Percentiles rank a stretch among this genome's conserved stretches.
Conservation (phyloP, 108 stramenopile species). For the Cyclotella choctawhatcheeana region DNA sequence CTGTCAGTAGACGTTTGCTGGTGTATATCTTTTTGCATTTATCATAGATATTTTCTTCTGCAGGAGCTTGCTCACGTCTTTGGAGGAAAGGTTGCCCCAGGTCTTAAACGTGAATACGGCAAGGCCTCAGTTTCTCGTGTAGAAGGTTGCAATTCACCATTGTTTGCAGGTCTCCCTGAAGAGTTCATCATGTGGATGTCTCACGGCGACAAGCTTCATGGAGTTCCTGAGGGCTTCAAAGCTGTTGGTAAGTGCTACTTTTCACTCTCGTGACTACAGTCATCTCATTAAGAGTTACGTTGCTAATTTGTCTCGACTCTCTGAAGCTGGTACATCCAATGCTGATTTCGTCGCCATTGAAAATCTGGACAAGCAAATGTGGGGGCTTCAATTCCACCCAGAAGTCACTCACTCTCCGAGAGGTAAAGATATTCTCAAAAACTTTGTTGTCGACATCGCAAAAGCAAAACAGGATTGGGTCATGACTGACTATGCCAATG, state of each 20-base stretch:
- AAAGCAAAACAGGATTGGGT: conserved; percentile 93
- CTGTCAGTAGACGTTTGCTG: too few relatives aligned
- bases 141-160: conserved; percentile 62
- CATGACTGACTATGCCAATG: conserved; percentile 96
- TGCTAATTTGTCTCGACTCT: conserved; percentile 8
- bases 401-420: conserved; percentile 96
- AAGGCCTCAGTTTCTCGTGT: conserved; percentile 83
- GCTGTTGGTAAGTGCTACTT: conserved; percentile 67
- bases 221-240: conserved; percentile 91
- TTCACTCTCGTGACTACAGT: background rate
- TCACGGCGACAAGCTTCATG: conserved; percentile 96
- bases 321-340: conserved; percentile 80
- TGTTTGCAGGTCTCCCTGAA: conserved; percentile 87
- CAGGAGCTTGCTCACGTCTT: conserved; percentile 86
- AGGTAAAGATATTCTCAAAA: conserved; percentile 85
- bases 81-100: conserved; percentile 92
- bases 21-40: too few relatives aligned
- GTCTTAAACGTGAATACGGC: conserved; percentile 95
- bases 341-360: conserved; percentile 94
- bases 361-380: conserved; percentile 80
- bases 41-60: background rate
- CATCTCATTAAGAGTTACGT: too few relatives aligned
- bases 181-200: conserved; percentile 98
- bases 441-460: conserved; percentile 92
- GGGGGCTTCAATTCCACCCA: conserved; percentile 98